Percentiles rank a stretch among this genome's conserved stretches.
These are phyloP conservation scores for Hymenochaete sp. DNA, from an alignment of 1,284 basidiomycete species.

Conservation along the genomic window DNA sequence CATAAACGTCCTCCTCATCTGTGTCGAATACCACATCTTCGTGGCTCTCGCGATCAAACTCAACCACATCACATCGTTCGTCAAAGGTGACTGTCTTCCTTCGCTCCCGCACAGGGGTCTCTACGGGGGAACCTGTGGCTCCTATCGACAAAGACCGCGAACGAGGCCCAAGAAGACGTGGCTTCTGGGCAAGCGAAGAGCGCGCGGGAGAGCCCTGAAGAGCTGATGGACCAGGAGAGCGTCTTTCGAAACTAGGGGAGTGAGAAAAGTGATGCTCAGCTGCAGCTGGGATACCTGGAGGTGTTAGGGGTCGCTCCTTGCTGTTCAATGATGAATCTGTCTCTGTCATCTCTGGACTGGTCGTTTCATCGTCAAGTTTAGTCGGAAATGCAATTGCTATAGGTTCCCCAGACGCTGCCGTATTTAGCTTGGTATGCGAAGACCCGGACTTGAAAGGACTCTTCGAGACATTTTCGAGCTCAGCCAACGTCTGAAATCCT, in stretches of 20 bases:
- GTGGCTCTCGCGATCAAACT: slow-evolving; percentile 64
- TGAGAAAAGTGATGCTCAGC: slow-evolving; percentile 10
- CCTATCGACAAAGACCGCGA: slow-evolving; percentile 23
- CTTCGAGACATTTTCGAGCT: slow-evolving; percentile 74
- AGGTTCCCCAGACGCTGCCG: neutral
- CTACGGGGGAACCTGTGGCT: slow-evolving; percentile 17
- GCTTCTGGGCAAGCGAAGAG: slow-evolving; percentile 77
- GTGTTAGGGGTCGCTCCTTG: slow-evolving; percentile 1
- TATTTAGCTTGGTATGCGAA: neutral
- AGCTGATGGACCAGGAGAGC: slow-evolving; percentile 12
- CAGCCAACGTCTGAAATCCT: slow-evolving; percentile 63
- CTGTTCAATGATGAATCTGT: slow-evolving; percentile 13
- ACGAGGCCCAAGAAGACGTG: slow-evolving; percentile 52
- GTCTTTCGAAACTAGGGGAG: slow-evolving; percentile 14
- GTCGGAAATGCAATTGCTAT: slow-evolving; percentile 14
- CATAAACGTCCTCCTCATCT: slow-evolving; percentile 38
- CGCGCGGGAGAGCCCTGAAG: slow-evolving; percentile 30
- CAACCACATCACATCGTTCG: slow-evolving; percentile 79
- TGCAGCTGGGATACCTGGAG: slow-evolving; percentile 3
- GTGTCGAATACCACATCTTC: slow-evolving; percentile 36
- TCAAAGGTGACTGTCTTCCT: slow-evolving; percentile 84
- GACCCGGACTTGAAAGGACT: slow-evolving; percentile 62
- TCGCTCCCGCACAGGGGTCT: slow-evolving; percentile 36
- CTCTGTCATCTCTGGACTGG: slow-evolving; percentile 13
- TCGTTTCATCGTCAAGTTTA: slow-evolving; percentile 9